Conservation (phyloP, 371 early-diverging fungal species). For the Haplosporangium sp. region DNA sequence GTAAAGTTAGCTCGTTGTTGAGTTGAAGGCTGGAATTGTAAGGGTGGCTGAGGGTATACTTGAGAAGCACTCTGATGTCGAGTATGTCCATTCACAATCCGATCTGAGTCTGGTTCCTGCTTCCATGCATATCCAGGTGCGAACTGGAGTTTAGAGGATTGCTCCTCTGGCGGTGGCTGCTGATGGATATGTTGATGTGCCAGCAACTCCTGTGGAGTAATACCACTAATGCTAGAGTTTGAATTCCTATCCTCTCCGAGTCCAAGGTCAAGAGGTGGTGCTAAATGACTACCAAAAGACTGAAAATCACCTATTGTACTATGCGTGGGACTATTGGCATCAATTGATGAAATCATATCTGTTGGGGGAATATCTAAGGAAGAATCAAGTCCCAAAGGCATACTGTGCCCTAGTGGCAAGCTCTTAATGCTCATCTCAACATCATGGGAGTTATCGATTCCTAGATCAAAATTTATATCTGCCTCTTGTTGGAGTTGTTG, state of each 20-base stretch:
- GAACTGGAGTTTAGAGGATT: conserved; percentile 23
- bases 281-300: conserved; percentile 13
- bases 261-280: conserved; percentile 6
- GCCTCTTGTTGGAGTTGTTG: conserved; percentile 24
- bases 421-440: neutral
- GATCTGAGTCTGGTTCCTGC: conserved; percentile 18
- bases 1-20: conserved; percentile 26
- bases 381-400: neutral
- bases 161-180: conserved; percentile 14
- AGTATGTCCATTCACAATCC: conserved; percentile 12
- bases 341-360: conserved; percentile 15
- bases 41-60: conserved; percentile 22
- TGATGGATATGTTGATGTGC: conserved; percentile 22
- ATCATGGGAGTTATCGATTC: neutral
- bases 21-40: conserved; percentile 19
- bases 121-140: conserved; percentile 26
- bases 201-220: conserved; percentile 9
- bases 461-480: conserved; percentile 17
- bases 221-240: neutral
- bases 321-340: conserved; percentile 15
- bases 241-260: conserved; percentile 1
- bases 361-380: conserved; percentile 2
- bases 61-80: conserved; percentile 39
- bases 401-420: neutral
- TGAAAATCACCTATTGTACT: conserved; percentile 11